Evolutionary conservation across 768 basidiomycete genomes (phyloP).

Genomic region (Xerocomus spinulosus): DNA sequence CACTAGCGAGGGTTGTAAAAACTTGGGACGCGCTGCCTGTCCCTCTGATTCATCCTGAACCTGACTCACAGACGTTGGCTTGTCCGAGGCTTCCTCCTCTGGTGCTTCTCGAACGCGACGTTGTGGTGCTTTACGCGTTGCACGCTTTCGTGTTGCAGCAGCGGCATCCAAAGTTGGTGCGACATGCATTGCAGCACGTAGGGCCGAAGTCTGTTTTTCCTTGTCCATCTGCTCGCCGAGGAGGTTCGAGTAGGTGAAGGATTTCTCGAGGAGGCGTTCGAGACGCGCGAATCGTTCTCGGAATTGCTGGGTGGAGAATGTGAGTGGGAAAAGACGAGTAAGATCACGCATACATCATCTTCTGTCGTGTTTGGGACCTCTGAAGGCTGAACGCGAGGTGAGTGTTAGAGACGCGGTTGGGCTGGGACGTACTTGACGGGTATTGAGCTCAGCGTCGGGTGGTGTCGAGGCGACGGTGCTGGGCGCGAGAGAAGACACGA

Average conservation of each 20-base stretch:
- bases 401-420: neutral
- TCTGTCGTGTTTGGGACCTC: constrained; percentile 7
- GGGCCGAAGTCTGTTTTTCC: constrained; percentile 33
- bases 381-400: constrained; percentile 12
- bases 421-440: constrained; percentile 18
- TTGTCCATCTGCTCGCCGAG: constrained; percentile 74
- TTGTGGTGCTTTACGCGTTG: constrained; percentile 4
- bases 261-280: constrained; percentile 68
- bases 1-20: constrained; percentile 72
- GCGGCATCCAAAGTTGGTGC: constrained; percentile 1
- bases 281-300: constrained; percentile 49
- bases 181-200: constrained; percentile 28
- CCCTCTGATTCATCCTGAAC: neutral
- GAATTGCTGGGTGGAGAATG: constrained; percentile 38
- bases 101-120: constrained; percentile 10
- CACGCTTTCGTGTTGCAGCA: constrained; percentile 13
- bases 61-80: constrained; percentile 1
- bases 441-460: constrained; percentile 12
- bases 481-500: constrained; percentile 18
- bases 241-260: constrained; percentile 67
- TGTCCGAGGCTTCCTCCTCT: constrained; percentile 9
- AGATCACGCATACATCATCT: constrained; percentile 17
- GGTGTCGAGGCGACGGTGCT: constrained; percentile 29
- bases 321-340: neutral
- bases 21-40: constrained; percentile 29